A percentile compares a stretch with the other conserved stretches of the same genome.
Evolutionary conservation across 164 flowering plant genomes (phyloP).

Genomic region (Aristolochia fimbriata): DNA sequence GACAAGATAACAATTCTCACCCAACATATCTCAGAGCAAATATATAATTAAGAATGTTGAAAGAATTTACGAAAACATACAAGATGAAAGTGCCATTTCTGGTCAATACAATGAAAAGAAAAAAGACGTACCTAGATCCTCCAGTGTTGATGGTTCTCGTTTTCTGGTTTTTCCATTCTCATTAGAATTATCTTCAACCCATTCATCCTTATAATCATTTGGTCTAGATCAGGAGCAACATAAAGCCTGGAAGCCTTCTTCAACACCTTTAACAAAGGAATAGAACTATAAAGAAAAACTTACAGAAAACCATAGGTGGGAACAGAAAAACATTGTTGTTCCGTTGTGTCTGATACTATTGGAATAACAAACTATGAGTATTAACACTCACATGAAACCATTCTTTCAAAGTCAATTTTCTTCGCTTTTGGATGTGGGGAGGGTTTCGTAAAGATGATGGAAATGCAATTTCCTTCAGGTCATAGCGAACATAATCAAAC

Average conservation of each 20-base stretch:
- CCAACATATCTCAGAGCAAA: too few species aligned
- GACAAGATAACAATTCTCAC: too few species aligned
- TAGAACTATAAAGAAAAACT: neutral
- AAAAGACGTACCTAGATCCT: conserved; percentile 65
- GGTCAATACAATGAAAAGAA: neutral
- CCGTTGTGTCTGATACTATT: neutral
- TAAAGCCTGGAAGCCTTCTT: conserved; percentile 74
- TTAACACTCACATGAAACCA: conserved; percentile 35
- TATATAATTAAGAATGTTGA: too few species aligned
- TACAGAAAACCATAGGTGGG: too few species aligned
- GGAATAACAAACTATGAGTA: neutral
- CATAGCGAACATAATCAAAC: conserved; percentile 69
- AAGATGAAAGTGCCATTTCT: too few species aligned
- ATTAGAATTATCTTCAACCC: conserved; percentile 15
- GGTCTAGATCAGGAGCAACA: conserved; percentile 84
- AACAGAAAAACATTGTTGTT: too few species aligned
- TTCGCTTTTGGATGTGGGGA: conserved; percentile 47
- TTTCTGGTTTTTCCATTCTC: conserved; percentile 17
- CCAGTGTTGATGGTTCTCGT: conserved; percentile 64
- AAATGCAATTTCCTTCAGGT: conserved; percentile 83
- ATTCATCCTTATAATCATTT: conserved; percentile 46
- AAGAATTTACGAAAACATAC: too few species aligned
- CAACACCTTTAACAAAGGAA: conserved; percentile 36
- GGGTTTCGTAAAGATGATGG: conserved; percentile 90
- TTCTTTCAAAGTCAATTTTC: conserved; percentile 62